Conservation (phyloP, 768 basidiomycete species). For the Termitomyces sp. region DNA sequence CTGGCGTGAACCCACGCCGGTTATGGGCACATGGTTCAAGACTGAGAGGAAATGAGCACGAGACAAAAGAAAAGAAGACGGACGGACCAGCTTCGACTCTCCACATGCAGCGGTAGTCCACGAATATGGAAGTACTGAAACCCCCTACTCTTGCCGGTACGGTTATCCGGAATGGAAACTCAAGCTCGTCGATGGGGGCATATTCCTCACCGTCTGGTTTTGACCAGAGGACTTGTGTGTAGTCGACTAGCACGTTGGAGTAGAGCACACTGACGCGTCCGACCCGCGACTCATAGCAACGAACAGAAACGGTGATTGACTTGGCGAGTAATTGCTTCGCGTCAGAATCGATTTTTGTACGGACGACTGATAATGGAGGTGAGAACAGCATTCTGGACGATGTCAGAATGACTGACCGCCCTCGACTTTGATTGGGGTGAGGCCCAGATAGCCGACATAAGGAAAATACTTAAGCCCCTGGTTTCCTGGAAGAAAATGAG, state of each 20-base stretch:
- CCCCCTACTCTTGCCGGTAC: slow-evolving; percentile 61
- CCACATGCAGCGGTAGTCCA: slow-evolving; percentile 80
- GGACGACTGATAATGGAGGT: slow-evolving; percentile 46
- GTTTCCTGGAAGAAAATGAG: slow-evolving; percentile 44
- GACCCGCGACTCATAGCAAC: slow-evolving; percentile 79
- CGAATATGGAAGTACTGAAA: slow-evolving; percentile 68
- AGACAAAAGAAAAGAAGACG: slow-evolving; percentile 12
- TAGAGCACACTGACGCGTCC: slow-evolving; percentile 54
- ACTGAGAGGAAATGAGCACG: slow-evolving; percentile 38
- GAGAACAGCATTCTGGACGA: slow-evolving; percentile 9
- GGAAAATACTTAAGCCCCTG: slow-evolving; percentile 71
- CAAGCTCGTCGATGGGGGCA: slow-evolving; percentile 59
- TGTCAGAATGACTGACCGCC: slow-evolving; percentile 48
- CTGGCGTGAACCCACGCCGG: slow-evolving; percentile 65
- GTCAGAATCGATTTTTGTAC: slow-evolving; percentile 70
- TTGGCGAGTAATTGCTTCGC: slow-evolving; percentile 63
- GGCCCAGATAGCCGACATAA: slow-evolving; percentile 72
- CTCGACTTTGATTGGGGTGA: slow-evolving; percentile 77
- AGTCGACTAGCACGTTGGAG: slow-evolving; percentile 68
- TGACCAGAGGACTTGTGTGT: slow-evolving; percentile 65
- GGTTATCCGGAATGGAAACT: slow-evolving; percentile 69
- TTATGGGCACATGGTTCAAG: slow-evolving; percentile 61
- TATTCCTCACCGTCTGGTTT: slow-evolving; percentile 57
- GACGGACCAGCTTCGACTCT: slow-evolving; percentile 75
- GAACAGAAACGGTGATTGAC: slow-evolving; percentile 68